phyloP scores from a whole-genome alignment of 2,329 filamentous ascomycete species.

The Teratosphaeria viscida region DNA sequence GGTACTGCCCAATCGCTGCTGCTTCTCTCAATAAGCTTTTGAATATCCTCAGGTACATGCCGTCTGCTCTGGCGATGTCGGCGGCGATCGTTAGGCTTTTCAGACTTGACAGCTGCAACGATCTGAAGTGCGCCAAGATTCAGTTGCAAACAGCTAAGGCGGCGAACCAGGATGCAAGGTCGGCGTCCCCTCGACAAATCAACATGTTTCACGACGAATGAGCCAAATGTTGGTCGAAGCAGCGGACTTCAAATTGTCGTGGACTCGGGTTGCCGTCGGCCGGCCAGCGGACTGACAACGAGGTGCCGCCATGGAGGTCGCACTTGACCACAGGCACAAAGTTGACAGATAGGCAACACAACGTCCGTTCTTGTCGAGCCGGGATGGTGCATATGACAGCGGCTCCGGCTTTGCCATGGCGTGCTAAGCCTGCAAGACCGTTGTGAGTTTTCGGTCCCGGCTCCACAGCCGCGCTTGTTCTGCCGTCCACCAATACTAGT shows the following conservation, averaged over 20 bases:
- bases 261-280: background rate
- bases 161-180: background rate
- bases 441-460: background rate
- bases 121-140: background rate
- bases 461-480: background rate
- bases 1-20: background rate
- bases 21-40: background rate
- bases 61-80: background rate
- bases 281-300: background rate
- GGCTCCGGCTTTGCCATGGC: background rate
- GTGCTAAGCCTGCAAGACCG: background rate
- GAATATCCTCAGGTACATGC: background rate
- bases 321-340: background rate
- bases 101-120: background rate
- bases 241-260: background rate
- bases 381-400: background rate
- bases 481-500: background rate
- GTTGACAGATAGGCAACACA: background rate
- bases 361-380: background rate
- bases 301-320: background rate
- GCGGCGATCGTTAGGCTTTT: background rate
- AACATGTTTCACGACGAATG: background rate
- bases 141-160: background rate
- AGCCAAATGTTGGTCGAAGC: background rate
- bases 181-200: background rate